Percentiles rank a stretch among this genome's conserved stretches.
These are phyloP conservation scores for Chytriomyces hyalinus DNA, from an alignment of 192 early-diverging fungal genomes.

Conservation along the genomic window DNA sequence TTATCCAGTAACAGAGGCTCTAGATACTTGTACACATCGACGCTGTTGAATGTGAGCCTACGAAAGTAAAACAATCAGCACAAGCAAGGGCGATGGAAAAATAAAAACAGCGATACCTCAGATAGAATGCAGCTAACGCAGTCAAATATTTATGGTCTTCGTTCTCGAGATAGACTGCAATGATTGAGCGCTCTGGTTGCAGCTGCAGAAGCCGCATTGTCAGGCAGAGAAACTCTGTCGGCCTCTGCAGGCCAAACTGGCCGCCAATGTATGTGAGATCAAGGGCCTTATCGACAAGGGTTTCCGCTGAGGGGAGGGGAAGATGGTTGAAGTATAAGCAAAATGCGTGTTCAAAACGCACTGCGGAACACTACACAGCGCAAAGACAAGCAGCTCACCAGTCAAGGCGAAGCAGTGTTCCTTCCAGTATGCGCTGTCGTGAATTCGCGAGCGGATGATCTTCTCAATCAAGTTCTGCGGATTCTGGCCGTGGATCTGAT, in stretches of 20 bases:
- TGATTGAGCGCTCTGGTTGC: slow-evolving; percentile 88
- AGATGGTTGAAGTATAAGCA: neutral
- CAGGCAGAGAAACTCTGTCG: slow-evolving; percentile 91
- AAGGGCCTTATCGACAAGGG: slow-evolving; percentile 88
- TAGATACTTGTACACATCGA: slow-evolving; percentile 82
- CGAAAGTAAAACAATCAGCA: too few species aligned
- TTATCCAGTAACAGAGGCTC: slow-evolving; percentile 88
- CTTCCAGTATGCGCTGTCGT: slow-evolving; percentile 96
- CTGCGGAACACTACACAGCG: slow-evolving; percentile 13
- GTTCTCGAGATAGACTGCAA: slow-evolving; percentile 80
- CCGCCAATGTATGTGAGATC: slow-evolving; percentile 78
- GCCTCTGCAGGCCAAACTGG: slow-evolving; percentile 81
- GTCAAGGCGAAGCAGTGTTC: slow-evolving; percentile 94
- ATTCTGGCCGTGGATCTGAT: slow-evolving; percentile 83
- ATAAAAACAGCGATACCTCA: slow-evolving; percentile 31
- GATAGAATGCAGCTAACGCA: slow-evolving; percentile 87
- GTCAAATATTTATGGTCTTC: slow-evolving; percentile 90
- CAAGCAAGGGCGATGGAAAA: too few species aligned
- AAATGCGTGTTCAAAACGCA: neutral
- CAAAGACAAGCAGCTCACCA: slow-evolving; percentile 49
- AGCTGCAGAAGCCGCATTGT: slow-evolving; percentile 89
- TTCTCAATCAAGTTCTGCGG: slow-evolving; percentile 96
- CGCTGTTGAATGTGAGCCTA: slow-evolving; percentile 74
- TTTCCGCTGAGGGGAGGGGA: slow-evolving; percentile 59
- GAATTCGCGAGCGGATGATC: slow-evolving; percentile 86